phyloP scores from a whole-genome alignment of 2,329 filamentous ascomycete genomes.

The Nectriaceae sp. region DNA sequence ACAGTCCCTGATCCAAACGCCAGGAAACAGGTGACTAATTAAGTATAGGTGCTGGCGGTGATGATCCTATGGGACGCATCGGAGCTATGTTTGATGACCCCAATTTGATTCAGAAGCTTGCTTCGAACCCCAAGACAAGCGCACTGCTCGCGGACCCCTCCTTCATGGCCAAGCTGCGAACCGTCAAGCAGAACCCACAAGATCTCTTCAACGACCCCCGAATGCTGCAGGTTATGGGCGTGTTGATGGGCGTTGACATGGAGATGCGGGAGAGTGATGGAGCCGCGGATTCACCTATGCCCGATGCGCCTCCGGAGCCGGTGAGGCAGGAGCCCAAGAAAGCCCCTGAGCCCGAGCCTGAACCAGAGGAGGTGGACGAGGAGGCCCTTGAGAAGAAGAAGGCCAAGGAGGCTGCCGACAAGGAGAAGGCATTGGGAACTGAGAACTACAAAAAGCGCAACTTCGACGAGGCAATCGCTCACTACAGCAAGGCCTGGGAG shows the following conservation, averaged over 20 bases:
- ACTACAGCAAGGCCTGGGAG: conserved; percentile 96
- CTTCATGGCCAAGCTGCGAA: conserved; percentile 90
- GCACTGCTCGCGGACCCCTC: conserved; percentile 74
- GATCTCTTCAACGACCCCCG: conserved; percentile 86
- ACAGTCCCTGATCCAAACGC: not conserved
- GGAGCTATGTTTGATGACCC: conserved; percentile 95
- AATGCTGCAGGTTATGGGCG: conserved; percentile 92
- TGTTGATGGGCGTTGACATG: conserved; percentile 93
- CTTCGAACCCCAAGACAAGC: conserved; percentile 91
- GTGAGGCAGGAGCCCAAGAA: conserved; percentile 49
- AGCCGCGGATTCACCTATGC: conserved; percentile 70
- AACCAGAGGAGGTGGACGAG: conserved; percentile 75
- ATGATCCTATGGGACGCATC: conserved; percentile 74
- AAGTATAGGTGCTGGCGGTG: conserved; percentile 19
- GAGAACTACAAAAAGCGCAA: conserved; percentile 98
- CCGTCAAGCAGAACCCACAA: conserved; percentile 79
- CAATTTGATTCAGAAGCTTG: conserved; percentile 85
- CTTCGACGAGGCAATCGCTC: conserved; percentile 90
- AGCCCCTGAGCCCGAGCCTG: conserved; percentile 62
- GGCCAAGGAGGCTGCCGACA: conserved; percentile 89
- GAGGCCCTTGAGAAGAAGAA: conserved; percentile 82
- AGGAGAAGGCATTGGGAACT: conserved; percentile 91
- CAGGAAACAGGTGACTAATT: not conserved
- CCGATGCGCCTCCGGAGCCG: conserved; percentile 56
- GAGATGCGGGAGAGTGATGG: conserved; percentile 45